Evolutionary conservation across 2,329 filamentous ascomycete genomes (phyloP).

Genomic region (Ustulina deusta): DNA sequence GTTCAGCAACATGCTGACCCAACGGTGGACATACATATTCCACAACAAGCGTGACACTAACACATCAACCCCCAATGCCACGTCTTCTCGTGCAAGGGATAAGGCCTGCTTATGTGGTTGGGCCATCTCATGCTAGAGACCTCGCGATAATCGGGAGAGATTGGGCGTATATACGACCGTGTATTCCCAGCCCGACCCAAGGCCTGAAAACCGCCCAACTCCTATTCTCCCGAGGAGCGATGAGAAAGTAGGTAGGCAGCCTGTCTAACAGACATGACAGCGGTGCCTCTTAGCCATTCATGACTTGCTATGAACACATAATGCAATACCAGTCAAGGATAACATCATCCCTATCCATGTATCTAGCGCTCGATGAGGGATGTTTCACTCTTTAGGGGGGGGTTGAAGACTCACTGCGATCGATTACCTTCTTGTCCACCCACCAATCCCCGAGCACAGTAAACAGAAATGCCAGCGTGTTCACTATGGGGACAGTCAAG

Average conservation of each 20-base stretch:
- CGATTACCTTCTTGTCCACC: slow-evolving; percentile 91
- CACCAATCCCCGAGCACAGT: slow-evolving; percentile 96
- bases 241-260: not conserved
- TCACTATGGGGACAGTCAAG: slow-evolving; percentile 93
- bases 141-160: not conserved
- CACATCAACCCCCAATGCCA: not conserved
- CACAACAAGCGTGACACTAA: not conserved
- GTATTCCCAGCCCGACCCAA: not conserved
- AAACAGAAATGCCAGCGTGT: slow-evolving; percentile 94
- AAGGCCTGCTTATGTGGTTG: not conserved
- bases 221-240: not conserved
- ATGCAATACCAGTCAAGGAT: slow-evolving; percentile 48
- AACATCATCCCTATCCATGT: slow-evolving; percentile 50
- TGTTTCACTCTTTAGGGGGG: not conserved
- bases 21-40: slow-evolving; percentile 12
- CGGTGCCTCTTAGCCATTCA: slow-evolving; percentile 26
- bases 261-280: not conserved
- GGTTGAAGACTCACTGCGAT: slow-evolving; percentile 70
- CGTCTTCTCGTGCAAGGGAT: slow-evolving; percentile 16
- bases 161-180: not conserved
- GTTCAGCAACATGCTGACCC: slow-evolving; percentile 6
- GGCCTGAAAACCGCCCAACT: not conserved
- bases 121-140: not conserved
- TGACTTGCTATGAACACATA: slow-evolving; percentile 50
- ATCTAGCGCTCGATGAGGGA: slow-evolving; percentile 41